phyloP scores from a whole-genome alignment of 768 basidiomycete species.

The Mycena latifolia region DNA sequence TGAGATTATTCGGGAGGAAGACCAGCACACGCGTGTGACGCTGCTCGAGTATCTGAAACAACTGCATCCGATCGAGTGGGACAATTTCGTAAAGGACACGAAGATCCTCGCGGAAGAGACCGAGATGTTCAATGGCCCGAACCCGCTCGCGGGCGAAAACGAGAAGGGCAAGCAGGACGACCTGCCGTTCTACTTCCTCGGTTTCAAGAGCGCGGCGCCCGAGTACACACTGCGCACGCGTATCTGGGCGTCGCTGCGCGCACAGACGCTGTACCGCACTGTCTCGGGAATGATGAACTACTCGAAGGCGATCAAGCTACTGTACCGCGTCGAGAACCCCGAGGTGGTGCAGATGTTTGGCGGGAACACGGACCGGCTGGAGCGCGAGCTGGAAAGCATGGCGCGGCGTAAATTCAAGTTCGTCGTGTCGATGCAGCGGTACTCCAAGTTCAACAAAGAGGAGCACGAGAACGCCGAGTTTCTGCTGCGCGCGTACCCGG shows the following conservation, averaged over 20 bases:
- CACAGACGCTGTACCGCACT: slow-evolving; percentile 98
- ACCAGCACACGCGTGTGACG: slow-evolving; percentile 96
- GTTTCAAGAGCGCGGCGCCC: slow-evolving; percentile 98
- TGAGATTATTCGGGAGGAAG: slow-evolving; percentile 99
- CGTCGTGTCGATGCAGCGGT: slow-evolving; percentile 98
- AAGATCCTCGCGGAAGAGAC: slow-evolving; percentile 99
- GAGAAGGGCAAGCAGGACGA: slow-evolving; percentile 95
- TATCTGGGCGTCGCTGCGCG: slow-evolving; percentile 99
- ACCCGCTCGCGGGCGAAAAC: slow-evolving; percentile 68
- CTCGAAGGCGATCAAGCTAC: slow-evolving; percentile 97
- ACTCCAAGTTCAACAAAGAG: slow-evolving; percentile 99
- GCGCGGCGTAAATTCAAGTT: slow-evolving; percentile 99
- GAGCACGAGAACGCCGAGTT: slow-evolving; percentile 99
- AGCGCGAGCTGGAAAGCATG: slow-evolving; percentile 97
- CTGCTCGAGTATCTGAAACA: slow-evolving; percentile 98
- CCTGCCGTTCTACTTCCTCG: slow-evolving; percentile 97
- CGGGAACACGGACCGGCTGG: slow-evolving; percentile 96
- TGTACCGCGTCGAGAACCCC: slow-evolving; percentile 99
- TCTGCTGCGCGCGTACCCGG: slow-evolving; percentile 95
- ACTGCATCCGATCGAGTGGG: slow-evolving; percentile 98
- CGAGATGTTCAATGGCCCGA: slow-evolving; percentile 82
- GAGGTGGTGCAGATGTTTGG: slow-evolving; percentile 98
- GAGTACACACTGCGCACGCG: slow-evolving; percentile 98
- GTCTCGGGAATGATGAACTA: slow-evolving; percentile 99
- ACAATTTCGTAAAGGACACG: slow-evolving; percentile 99